Evolutionary conservation across 345 rosid genomes (phyloP).

Genomic region (Eucalyptus globulus): DNA sequence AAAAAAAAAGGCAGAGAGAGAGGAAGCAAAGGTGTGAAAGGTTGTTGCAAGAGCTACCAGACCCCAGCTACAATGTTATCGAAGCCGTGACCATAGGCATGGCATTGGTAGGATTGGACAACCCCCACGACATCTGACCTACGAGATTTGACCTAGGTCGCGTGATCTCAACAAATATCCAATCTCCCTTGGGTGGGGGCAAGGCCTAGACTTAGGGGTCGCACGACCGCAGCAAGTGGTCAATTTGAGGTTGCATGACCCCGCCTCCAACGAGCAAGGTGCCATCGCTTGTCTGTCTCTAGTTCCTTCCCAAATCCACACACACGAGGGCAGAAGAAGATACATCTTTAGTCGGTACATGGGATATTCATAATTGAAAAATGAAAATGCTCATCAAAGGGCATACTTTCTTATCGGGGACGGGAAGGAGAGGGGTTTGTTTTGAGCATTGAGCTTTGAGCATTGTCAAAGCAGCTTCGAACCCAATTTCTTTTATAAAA

Average conservation of each 20-base stretch:
- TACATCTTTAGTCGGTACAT: neutral
- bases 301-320: neutral
- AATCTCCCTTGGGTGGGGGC: neutral
- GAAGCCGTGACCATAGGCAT: neutral
- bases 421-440: fast-evolving
- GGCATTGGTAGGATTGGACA: neutral
- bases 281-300: neutral
- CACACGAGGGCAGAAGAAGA: neutral
- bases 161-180: neutral
- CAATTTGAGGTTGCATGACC: neutral
- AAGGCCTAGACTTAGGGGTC: neutral
- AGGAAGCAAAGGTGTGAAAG: neutral
- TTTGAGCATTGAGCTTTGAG: neutral
- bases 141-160: neutral
- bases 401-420: fast-evolving
- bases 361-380: neutral
- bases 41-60: neutral
- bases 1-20: neutral
- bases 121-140: neutral
- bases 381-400: neutral
- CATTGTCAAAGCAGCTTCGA: neutral
- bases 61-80: neutral
- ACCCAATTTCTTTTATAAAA: fast-evolving
- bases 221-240: neutral
- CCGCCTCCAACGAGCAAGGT: neutral